Percentiles rank a stretch among this genome's conserved stretches.
Conservation (phyloP, 2,329 filamentous ascomycete genomes). For the Furcasterigmium furcatum region DNA sequence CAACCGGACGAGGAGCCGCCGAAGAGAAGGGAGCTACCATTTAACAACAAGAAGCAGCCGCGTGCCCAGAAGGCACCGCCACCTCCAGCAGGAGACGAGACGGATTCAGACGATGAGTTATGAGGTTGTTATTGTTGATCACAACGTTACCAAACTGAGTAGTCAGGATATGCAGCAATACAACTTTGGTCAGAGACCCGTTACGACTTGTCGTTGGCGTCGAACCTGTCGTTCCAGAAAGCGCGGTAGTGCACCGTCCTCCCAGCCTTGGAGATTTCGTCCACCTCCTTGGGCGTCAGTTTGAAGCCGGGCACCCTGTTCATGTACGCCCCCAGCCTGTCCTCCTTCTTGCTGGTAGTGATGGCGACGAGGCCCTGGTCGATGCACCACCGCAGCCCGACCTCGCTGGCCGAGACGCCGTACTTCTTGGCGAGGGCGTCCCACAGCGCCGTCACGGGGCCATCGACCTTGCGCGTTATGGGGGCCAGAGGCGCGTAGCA, state of each 20-base stretch:
- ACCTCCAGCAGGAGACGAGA: slow-evolving; percentile 37
- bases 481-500: slow-evolving; percentile 56
- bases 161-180: not conserved
- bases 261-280: slow-evolving; percentile 52
- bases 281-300: slow-evolving; percentile 56
- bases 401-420: slow-evolving; percentile 49
- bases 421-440: slow-evolving; percentile 53
- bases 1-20: slow-evolving; percentile 23
- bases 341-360: slow-evolving; percentile 57
- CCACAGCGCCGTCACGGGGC: slow-evolving; percentile 51
- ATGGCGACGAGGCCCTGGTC: slow-evolving; percentile 57
- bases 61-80: slow-evolving; percentile 18
- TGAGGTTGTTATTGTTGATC: slow-evolving; percentile 23
- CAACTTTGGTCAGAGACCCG: not conserved
- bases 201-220: slow-evolving; percentile 45
- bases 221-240: slow-evolving; percentile 55
- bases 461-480: slow-evolving; percentile 39
- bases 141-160: not conserved
- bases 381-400: slow-evolving; percentile 57
- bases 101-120: slow-evolving; percentile 55
- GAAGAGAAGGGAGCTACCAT: slow-evolving; percentile 39
- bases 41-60: slow-evolving; percentile 25
- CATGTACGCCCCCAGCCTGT: slow-evolving; percentile 54
- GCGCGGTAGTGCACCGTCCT: slow-evolving; percentile 58
- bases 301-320: slow-evolving; percentile 50